phyloP scores from a whole-genome alignment of 176 grass and related monocot genomes.

The Rhipidocladum racemiflorum region DNA sequence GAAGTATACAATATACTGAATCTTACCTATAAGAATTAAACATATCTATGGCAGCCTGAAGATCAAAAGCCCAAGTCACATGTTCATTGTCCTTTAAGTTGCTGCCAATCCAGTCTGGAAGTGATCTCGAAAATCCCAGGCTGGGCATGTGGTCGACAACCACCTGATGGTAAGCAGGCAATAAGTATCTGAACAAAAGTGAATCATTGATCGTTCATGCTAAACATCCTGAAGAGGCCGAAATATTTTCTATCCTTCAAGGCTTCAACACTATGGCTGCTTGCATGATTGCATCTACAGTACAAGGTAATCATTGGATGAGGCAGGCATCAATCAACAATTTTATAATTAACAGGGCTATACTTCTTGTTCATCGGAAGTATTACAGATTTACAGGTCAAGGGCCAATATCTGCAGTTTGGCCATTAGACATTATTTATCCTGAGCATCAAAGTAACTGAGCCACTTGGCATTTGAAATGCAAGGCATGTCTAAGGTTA shows the following conservation, averaged over 20 bases:
- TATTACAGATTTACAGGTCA: neutral
- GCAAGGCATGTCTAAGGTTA: neutral
- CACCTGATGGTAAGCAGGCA: slow-evolving; percentile 49
- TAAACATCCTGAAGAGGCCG: neutral
- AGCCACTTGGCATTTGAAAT: neutral
- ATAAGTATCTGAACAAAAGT: neutral
- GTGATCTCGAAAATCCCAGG: slow-evolving; percentile 84
- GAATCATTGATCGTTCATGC: slow-evolving; percentile 6
- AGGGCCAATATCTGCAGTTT: neutral
- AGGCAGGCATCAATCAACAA: slow-evolving; percentile 12
- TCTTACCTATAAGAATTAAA: slow-evolving; percentile 85
- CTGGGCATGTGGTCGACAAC: slow-evolving; percentile 84
- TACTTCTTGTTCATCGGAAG: neutral
- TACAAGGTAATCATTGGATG: neutral
- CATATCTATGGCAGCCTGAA: slow-evolving; percentile 83
- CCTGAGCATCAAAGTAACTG: neutral
- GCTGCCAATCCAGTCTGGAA: slow-evolving; percentile 93
- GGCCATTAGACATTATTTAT: neutral
- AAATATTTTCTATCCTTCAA: slow-evolving; percentile 13
- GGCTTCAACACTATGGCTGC: neutral
- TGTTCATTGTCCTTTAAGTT: slow-evolving; percentile 70
- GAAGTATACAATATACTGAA: neutral
- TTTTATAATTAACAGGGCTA: neutral
- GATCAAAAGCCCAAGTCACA: slow-evolving; percentile 85
- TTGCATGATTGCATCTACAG: neutral